A percentile compares a stretch with the other conserved stretches of the same genome.
phyloP scores from a whole-genome alignment of 2,329 filamentous ascomycete species.

The Neophaeococcomyces aloes region DNA sequence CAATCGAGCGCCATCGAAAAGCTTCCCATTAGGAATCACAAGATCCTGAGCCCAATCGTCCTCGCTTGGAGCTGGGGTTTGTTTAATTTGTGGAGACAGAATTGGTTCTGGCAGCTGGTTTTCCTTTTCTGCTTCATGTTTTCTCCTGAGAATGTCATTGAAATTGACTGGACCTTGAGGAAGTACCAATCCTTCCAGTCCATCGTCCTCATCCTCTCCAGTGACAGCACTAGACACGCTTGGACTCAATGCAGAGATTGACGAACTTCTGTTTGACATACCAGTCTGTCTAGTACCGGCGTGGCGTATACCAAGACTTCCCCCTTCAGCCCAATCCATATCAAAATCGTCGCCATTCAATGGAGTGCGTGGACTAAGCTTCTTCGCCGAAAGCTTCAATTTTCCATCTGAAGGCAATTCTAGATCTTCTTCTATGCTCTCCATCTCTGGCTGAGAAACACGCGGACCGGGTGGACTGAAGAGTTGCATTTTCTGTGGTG shows the following conservation, averaged over 20 bases:
- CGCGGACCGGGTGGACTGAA: conserved; percentile 27
- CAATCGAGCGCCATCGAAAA: conserved; percentile 69
- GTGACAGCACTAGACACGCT: conserved; percentile 88
- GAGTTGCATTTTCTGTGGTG: conserved; percentile 36
- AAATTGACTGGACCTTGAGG: conserved; percentile 78
- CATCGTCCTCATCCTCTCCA: conserved; percentile 85
- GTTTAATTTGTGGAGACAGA: conserved; percentile 24
- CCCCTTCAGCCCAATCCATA: conserved; percentile 79
- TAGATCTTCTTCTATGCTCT: conserved; percentile 63
- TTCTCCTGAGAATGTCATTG: conserved; percentile 62
- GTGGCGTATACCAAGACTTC: conserved; percentile 80
- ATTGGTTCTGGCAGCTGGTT: conserved; percentile 23
- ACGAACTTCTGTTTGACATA: conserved; percentile 74
- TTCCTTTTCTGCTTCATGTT: conserved; percentile 41
- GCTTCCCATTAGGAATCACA: conserved; percentile 73
- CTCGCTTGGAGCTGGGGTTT: conserved; percentile 26
- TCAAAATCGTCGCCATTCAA: conserved; percentile 65
- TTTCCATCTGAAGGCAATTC: conserved; percentile 57
- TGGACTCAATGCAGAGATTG: conserved; percentile 78
- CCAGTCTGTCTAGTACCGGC: conserved; percentile 73
- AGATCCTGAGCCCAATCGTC: conserved; percentile 81
- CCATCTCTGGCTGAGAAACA: conserved; percentile 36
- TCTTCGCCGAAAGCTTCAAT: conserved; percentile 51
- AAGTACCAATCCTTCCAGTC: conserved; percentile 76
- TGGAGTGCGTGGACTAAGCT: conserved; percentile 54